These are phyloP conservation scores for Ophiorrhiza pumila DNA, from an alignment of 257 asterid species.

Conservation along the genomic window DNA sequence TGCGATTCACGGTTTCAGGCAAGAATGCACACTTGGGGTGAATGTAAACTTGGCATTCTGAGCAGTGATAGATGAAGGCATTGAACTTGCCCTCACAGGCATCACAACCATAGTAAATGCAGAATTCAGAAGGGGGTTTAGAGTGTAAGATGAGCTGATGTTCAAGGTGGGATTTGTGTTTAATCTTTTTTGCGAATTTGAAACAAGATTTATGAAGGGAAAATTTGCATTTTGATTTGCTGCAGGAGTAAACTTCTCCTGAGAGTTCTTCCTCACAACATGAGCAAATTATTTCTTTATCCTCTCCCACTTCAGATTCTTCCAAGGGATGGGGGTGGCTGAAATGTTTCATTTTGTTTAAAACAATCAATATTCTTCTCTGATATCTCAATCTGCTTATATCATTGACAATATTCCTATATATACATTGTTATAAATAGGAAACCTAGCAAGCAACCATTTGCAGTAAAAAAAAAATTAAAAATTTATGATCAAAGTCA, in stretches of 20 bases:
- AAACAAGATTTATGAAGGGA: slow-evolving; percentile 36
- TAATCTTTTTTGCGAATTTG: slow-evolving; percentile 23
- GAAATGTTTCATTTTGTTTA: slow-evolving; percentile 16
- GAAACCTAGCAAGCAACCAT: too few species aligned
- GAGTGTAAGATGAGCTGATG: slow-evolving; percentile 22
- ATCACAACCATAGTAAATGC: slow-evolving; percentile 11
- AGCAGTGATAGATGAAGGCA: slow-evolving; percentile 27
- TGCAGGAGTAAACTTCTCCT: slow-evolving; percentile 28
- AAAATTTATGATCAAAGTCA: too few species aligned
- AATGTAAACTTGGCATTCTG: slow-evolving; percentile 18
- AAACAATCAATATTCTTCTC: background rate
- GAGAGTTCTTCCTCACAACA: slow-evolving; percentile 29
- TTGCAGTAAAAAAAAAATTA: too few species aligned
- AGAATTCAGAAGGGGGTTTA: slow-evolving; percentile 25
- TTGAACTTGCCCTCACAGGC: slow-evolving; percentile 27
- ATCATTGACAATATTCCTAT: background rate
- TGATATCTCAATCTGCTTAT: background rate
- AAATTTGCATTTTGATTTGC: slow-evolving; percentile 30
- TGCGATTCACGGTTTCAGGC: slow-evolving; percentile 32
- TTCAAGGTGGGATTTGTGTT: slow-evolving; percentile 26
- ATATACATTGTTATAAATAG: too few species aligned
- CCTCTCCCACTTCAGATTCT: background rate
- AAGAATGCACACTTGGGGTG: slow-evolving; percentile 35
- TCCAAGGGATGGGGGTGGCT: slow-evolving; percentile 31
- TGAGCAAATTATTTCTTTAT: slow-evolving; percentile 23